Percentiles rank a stretch among this genome's conserved stretches.
phyloP scores from a whole-genome alignment of 768 basidiomycete genomes.

The Austroboletus eburneus region DNA sequence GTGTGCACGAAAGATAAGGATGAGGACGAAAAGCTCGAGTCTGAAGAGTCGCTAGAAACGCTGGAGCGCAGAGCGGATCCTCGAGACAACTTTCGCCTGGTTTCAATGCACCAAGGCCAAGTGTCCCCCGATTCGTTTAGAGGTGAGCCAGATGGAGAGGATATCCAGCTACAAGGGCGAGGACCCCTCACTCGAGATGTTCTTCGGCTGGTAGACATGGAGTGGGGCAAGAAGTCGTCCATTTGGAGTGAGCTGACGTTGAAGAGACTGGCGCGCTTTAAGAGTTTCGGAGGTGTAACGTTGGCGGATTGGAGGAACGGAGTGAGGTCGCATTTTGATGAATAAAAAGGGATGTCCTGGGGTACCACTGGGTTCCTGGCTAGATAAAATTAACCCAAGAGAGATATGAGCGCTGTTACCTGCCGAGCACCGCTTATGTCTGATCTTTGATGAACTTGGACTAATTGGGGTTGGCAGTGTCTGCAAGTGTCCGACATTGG shows the following conservation, averaged over 20 bases:
- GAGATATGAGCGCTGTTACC: conserved; percentile 10
- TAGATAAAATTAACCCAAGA: not conserved
- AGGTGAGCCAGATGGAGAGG: conserved; percentile 13
- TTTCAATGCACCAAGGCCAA: conserved; percentile 15
- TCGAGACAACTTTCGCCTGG: conserved; percentile 11
- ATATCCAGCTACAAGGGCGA: conserved; percentile 27
- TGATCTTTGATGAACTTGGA: conserved; percentile 10
- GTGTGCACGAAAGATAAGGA: conserved; percentile 11
- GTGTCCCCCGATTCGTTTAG: conserved; percentile 11
- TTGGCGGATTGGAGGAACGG: conserved; percentile 1
- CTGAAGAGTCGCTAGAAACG: conserved; percentile 11
- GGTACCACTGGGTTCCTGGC: conserved; percentile 5
- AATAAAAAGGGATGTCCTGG: conserved; percentile 13
- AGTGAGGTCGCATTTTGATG: conserved; percentile 14
- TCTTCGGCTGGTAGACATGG: conserved; percentile 5
- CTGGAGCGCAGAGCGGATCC: conserved; percentile 13
- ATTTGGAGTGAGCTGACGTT: conserved; percentile 5
- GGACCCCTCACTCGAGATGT: conserved; percentile 24
- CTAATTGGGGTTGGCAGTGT: no score
- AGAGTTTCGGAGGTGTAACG: conserved; percentile 3
- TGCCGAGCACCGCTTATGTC: conserved; percentile 14
- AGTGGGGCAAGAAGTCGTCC: conserved; percentile 10
- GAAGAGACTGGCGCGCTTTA: no score
- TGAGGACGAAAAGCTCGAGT: conserved; percentile 10
- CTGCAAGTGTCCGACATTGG: no score